These are phyloP conservation scores for Rosa hybrid DNA, from an alignment of 331 rosid species.

Conservation along the genomic window DNA sequence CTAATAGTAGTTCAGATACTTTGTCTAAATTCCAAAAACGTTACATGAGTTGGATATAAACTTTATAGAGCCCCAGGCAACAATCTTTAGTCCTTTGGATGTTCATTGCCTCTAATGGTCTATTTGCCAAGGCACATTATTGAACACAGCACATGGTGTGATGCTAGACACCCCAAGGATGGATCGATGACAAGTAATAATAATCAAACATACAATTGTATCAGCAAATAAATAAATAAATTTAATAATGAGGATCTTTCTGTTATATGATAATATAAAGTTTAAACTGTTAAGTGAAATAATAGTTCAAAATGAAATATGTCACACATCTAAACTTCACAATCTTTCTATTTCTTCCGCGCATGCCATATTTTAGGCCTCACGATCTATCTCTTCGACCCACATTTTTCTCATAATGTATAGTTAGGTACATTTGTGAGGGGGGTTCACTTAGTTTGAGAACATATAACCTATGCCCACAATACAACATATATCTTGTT, in stretches of 20 bases:
- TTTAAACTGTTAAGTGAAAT: background rate
- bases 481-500: background rate
- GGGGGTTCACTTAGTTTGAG: background rate
- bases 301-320: background rate
- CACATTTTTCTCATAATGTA: background rate
- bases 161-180: background rate
- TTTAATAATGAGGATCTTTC: too few species aligned
- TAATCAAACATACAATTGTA: too few species aligned
- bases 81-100: background rate
- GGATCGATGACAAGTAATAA: background rate
- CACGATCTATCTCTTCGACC: background rate
- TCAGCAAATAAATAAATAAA: too few species aligned
- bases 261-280: too few species aligned
- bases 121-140: slow-evolving; percentile 5
- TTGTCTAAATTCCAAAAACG: background rate
- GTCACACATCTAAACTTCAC: too few species aligned
- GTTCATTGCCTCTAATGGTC: background rate
- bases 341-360: too few species aligned
- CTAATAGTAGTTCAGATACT: background rate
- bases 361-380: too few species aligned
- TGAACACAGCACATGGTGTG: background rate
- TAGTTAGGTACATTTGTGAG: background rate
- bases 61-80: background rate
- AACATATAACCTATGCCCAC: background rate
- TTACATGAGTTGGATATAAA: background rate